phyloP scores from a whole-genome alignment of 2,329 filamentous ascomycete genomes.

The Penicillium aurantiogriseum region DNA sequence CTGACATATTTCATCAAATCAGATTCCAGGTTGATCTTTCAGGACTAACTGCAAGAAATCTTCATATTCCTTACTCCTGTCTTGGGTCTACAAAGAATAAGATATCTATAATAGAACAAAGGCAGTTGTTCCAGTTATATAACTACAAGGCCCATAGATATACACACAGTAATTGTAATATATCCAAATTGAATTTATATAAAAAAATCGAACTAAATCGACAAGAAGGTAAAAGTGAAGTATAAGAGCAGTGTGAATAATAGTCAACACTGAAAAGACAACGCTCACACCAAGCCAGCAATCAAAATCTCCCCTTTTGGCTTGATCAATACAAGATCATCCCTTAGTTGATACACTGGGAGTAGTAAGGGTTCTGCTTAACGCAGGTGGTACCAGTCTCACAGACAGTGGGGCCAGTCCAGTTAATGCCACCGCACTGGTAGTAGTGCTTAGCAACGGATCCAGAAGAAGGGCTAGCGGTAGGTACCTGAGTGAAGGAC shows the following conservation, averaged over 20 bases:
- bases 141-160: neutral
- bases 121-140: neutral
- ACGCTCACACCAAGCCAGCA: slow-evolving; percentile 10
- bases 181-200: slow-evolving; percentile 2
- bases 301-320: slow-evolving; percentile 7
- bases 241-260: slow-evolving; percentile 9
- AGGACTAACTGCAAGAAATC: too few relatives aligned
- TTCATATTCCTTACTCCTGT: too few relatives aligned
- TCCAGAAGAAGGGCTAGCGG: slow-evolving; percentile 8
- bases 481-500: neutral
- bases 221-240: slow-evolving; percentile 14
- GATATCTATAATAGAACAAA: too few relatives aligned
- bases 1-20: neutral
- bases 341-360: slow-evolving; percentile 34
- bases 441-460: slow-evolving; percentile 23
- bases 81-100: too few relatives aligned
- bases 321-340: neutral
- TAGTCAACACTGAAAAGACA: slow-evolving; percentile 9
- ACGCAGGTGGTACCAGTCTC: slow-evolving; percentile 34
- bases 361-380: slow-evolving; percentile 39
- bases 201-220: slow-evolving; percentile 7
- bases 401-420: slow-evolving; percentile 37
- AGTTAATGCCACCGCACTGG: slow-evolving; percentile 41
- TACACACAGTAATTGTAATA: neutral
- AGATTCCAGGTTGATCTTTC: neutral